A percentile compares a stretch with the other conserved stretches of the same genome.
phyloP scores from a whole-genome alignment of 1,284 basidiomycete species.

The Cryptococcus depauperatus region DNA sequence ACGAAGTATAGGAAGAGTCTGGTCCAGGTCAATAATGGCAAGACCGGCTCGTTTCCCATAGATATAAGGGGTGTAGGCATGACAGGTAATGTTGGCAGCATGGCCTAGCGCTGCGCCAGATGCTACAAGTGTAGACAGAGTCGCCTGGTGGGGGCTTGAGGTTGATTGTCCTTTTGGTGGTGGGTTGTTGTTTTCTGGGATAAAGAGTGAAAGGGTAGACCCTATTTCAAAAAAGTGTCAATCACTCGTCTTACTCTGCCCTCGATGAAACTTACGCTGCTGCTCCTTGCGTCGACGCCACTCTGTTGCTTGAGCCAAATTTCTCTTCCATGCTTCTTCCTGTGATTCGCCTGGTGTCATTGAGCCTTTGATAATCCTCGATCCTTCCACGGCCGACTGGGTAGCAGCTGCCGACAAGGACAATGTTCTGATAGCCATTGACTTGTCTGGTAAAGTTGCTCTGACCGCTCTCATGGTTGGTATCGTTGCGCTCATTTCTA shows the following conservation, averaged over 20 bases:
- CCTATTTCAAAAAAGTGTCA: slow-evolving; percentile 1
- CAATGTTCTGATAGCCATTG: slow-evolving; percentile 8
- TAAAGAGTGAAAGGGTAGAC: slow-evolving; percentile 18
- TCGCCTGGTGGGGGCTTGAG: slow-evolving; percentile 17
- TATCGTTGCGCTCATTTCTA: too few relatives aligned
- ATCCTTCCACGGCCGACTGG: slow-evolving; percentile 6
- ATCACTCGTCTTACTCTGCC: not conserved
- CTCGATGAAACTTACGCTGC: slow-evolving; percentile 23
- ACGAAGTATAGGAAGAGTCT: slow-evolving; percentile 82
- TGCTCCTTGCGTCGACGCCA: slow-evolving; percentile 29
- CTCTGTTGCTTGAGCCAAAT: slow-evolving; percentile 34
- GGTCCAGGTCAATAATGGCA: slow-evolving; percentile 91
- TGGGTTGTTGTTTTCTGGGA: slow-evolving; percentile 14
- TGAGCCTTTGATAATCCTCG: slow-evolving; percentile 3
- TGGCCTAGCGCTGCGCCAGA: slow-evolving; percentile 93
- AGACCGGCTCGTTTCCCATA: slow-evolving; percentile 87
- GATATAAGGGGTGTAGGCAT: slow-evolving; percentile 84
- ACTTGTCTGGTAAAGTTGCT: too few relatives aligned
- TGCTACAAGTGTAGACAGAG: slow-evolving; percentile 83
- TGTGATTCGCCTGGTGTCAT: slow-evolving; percentile 20
- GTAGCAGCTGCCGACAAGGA: not conserved
- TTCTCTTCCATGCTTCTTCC: slow-evolving; percentile 37
- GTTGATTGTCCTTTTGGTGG: slow-evolving; percentile 14
- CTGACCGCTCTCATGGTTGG: too few relatives aligned
- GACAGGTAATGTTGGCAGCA: slow-evolving; percentile 68